phyloP scores from a whole-genome alignment of 352 stramenopile genomes.

The Phytophthora boehmeriae region DNA sequence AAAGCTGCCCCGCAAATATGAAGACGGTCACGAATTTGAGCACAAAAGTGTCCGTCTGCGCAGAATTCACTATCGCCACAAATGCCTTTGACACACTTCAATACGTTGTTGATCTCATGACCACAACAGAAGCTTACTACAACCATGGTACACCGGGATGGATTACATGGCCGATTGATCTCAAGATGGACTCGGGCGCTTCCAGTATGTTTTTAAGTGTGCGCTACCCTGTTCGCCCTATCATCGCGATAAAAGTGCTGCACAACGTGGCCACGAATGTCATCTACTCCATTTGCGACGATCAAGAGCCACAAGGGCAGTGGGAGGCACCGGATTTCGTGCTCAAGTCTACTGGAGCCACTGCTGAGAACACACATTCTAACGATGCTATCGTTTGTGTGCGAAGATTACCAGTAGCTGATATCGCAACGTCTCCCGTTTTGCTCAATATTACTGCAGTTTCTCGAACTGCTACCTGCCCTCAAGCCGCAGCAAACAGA shows the following conservation, averaged over 20 bases:
- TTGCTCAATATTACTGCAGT: conserved; percentile 31
- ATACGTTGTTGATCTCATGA: conserved; percentile 55
- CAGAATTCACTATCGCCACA: conserved; percentile 21
- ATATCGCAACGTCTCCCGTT: conserved; percentile 16
- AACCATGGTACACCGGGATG: conserved; percentile 49
- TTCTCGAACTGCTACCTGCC: conserved; percentile 19
- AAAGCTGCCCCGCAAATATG: conserved; percentile 30
- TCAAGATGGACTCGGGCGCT: conserved; percentile 24
- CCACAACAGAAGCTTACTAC: conserved; percentile 47
- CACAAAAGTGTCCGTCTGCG: conserved; percentile 35
- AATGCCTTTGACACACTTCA: conserved; percentile 26
- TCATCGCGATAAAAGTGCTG: conserved; percentile 41
- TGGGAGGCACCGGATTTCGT: conserved; percentile 30
- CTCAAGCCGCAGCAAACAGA: background rate
- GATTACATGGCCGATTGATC: conserved; percentile 39
- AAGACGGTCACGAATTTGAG: conserved; percentile 26
- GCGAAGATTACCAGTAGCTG: conserved; percentile 17
- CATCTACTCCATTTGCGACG: conserved; percentile 29
- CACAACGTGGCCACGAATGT: conserved; percentile 19
- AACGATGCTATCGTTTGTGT: conserved; percentile 38
- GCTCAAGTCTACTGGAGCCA: conserved; percentile 24
- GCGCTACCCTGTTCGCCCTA: conserved; percentile 39
- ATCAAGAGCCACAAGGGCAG: conserved; percentile 20
- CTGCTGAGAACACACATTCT: conserved; percentile 12
- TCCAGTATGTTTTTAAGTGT: conserved; percentile 42